Conservation (phyloP, 345 rosid genomes). For the Eucalyptus fibrosa region DNA sequence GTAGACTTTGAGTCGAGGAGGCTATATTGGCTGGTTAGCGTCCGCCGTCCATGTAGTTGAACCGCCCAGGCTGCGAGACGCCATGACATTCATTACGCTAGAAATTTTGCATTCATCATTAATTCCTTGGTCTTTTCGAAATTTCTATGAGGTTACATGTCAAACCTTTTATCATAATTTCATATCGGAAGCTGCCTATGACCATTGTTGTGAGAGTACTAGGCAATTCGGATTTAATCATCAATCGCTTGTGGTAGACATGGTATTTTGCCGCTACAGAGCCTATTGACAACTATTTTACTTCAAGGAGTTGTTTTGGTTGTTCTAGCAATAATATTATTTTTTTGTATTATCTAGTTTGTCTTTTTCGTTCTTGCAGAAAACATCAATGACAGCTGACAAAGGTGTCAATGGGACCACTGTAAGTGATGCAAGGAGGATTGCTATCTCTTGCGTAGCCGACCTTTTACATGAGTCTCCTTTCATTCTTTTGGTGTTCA, state of each 20-base stretch:
- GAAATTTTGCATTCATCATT: background rate
- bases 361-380: conserved; percentile 5
- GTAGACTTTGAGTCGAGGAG: background rate
- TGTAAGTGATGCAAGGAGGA: conserved; percentile 33
- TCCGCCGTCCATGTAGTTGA: background rate
- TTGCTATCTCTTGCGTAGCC: background rate
- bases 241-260: background rate
- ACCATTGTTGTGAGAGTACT: background rate
- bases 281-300: background rate
- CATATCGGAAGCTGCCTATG: background rate
- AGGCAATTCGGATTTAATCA: background rate
- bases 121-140: background rate
- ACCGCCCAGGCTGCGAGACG: background rate
- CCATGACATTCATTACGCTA: background rate
- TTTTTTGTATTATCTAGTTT: background rate
- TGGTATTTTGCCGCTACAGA: background rate
- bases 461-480: background rate
- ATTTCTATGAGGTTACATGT: background rate
- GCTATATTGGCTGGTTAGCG: background rate
- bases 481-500: background rate
- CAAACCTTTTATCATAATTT: background rate
- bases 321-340: background rate
- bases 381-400: conserved; percentile 6
- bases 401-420: conserved; percentile 7
- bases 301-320: background rate